Evolutionary conservation across 1,284 basidiomycete genomes (phyloP), one percentile per base, ranked within the genome.

Genomic region (Gomphus bonarii): DNA sequence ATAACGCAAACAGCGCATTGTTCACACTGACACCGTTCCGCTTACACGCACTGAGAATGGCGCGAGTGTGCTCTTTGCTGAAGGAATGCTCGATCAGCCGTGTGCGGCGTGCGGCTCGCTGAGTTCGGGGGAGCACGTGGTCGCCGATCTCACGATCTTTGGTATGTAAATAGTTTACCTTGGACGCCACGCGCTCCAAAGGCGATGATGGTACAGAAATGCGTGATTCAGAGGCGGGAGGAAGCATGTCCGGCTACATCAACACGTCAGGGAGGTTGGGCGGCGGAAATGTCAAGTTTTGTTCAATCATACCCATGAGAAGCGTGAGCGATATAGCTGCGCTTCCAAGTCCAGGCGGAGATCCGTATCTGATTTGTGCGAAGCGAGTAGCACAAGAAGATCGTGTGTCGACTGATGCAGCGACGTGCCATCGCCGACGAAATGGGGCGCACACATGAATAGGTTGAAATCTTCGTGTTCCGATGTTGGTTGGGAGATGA

Each of bases 1-100:
- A 68, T 7, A 74, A 62, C 3, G 71, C 71, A 54, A 73, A 70
- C 14, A 72, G 62, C 10, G 68, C 70, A 57, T 70, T 65, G 0
- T 70, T 67, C 55, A 75, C 67, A 5, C 69, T 70, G 11, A 70
- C 68, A 1, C 67, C 66, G 25, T 71, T 62, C 1, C 55, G 43
- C 56, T 72, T 73, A 61, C 68, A 66, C 22, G 57, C 60, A 28
- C 55, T 58, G n/a, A 70, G n/a, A 18, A 62, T 57, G 1, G 25
- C 30, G 35, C 52, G 60, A 1, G 67, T 66, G 11, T 62, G 58
- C 9, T 50, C 59, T 2, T 56, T 33, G 16, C 60, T 54, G 54
- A 65, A 67, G 3, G 63, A 58, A 31, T 63, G 52, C n/a, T 64
- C 66, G 8, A 62, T 60, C 3, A 67, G 64, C 44, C 64, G 48